Base-by-base conservation (phyloP, 2,329 filamentous ascomycete genomes). In the Trichoderma aggressivum region DNA sequence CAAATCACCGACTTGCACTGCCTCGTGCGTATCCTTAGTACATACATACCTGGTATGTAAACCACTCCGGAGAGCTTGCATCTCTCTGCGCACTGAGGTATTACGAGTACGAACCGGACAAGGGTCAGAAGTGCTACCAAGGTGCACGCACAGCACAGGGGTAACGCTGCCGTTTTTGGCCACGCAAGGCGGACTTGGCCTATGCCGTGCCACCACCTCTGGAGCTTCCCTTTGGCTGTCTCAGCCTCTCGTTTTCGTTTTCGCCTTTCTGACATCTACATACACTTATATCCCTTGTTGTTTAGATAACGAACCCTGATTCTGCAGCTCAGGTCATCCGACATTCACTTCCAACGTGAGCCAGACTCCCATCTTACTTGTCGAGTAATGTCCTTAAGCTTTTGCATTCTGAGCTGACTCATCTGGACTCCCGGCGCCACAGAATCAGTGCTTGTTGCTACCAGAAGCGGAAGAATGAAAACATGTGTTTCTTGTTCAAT, bases 341-440 rank as follows among this genome's bases (percentile, higher is more conserved):
- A 10, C 53, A 5, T 61, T 32, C 36, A 21, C 53, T 28, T 21
- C 32, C 50, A 66, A 8, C 53, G 36, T 67, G 64, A 59, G 64
- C 65, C 55, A 18, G 64, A 28, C 7, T 43, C 53, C 53, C 12
- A 32, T 50, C 14, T 36, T 28, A 55, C 62, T 7, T 14, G 3
- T n/a, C n/a, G 61, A 64, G 28, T 34, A 65, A 55, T 55, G 18
- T 28, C 5, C n/a, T 56, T 65, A 39, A 65, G 14, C 62, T 47
- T 59, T 68, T 28, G 65, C n/a, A 56, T 56, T 26, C 55, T 59
- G 55, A 36, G 66, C 66, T 69, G 39, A 69, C 66, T 69, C 66
- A 69, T 16, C 66, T 14, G 3, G 50, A 39, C 2, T 7, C 36
- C 16, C 21, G 26, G 26, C 30, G 39, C 39, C 39, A 30, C 39